Conservation (phyloP, 306 rosid species). For the Cicer chorassanicum region DNA sequence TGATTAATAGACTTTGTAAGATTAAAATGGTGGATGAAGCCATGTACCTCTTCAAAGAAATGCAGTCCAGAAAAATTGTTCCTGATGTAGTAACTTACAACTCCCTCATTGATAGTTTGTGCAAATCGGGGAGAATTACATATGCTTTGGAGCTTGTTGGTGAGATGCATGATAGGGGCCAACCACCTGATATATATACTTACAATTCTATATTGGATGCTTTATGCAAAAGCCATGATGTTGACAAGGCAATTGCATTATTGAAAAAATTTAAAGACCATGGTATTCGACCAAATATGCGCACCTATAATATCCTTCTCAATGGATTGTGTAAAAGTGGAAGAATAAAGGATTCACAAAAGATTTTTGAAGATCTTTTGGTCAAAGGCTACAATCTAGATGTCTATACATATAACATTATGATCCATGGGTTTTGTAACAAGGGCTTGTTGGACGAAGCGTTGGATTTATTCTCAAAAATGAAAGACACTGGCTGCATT, state of each 20-base stretch:
- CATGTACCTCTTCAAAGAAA: not conserved
- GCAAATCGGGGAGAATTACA: not conserved
- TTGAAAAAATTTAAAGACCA: not conserved
- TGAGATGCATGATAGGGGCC: not conserved
- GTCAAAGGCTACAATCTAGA: too few species aligned
- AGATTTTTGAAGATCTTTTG: too few species aligned
- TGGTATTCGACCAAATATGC: not conserved
- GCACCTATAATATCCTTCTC: not conserved
- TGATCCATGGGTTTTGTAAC: too few species aligned
- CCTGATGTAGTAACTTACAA: too few species aligned
- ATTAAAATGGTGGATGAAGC: not conserved
- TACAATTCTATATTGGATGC: not conserved
- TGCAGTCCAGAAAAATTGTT: too few species aligned
- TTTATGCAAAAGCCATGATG: not conserved
- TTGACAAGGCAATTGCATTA: not conserved
- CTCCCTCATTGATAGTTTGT: too few species aligned
- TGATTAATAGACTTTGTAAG: not conserved
- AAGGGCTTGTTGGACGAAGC: too few species aligned
- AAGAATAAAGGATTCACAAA: not conserved
- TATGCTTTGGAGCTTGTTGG: not conserved
- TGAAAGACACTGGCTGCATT: too few species aligned
- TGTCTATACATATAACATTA: too few species aligned
- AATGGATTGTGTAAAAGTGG: not conserved
- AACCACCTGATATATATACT: not conserved
- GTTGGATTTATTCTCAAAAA: too few species aligned